These are phyloP conservation scores for Arabidopsis arenosa DNA, from an alignment of 345 rosid genomes.

Conservation along the genomic window DNA sequence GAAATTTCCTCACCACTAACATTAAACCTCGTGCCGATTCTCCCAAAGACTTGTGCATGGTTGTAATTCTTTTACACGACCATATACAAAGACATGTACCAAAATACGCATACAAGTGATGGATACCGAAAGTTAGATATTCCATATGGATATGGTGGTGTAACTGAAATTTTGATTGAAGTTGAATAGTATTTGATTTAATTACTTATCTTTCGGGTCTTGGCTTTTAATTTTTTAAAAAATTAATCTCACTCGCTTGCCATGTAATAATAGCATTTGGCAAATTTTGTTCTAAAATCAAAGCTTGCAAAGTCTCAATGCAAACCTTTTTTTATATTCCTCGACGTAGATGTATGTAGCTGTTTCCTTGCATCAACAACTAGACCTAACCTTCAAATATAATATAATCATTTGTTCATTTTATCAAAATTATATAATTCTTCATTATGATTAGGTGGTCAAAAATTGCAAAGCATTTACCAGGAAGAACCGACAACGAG, in stretches of 20 bases:
- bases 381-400: background rate
- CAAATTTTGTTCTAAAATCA: background rate
- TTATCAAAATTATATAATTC: background rate
- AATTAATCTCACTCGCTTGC: background rate
- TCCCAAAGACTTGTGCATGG: background rate
- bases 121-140: conserved; percentile 22
- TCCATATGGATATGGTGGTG: background rate
- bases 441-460: conserved; percentile 60
- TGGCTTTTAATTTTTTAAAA: background rate
- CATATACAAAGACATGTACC: background rate
- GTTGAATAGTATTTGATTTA: background rate
- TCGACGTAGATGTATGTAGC: conserved; percentile 34
- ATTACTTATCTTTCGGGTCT: background rate
- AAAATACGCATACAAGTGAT: background rate
- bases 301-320: background rate
- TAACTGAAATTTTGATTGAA: background rate
- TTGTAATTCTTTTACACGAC: background rate
- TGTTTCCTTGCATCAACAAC: conserved; percentile 11
- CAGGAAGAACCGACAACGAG: conserved; percentile 94
- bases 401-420: background rate
- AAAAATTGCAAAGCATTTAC: conserved; percentile 86
- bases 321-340: conserved; percentile 35
- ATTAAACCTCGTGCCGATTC: conserved; percentile 7
- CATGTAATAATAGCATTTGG: background rate
- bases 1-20: conserved; percentile 9